A percentile compares a stretch with the other conserved stretches of the same genome.
These are phyloP conservation scores for Epithele typhae DNA, from an alignment of 768 basidiomycete species.

Conservation along the genomic window DNA sequence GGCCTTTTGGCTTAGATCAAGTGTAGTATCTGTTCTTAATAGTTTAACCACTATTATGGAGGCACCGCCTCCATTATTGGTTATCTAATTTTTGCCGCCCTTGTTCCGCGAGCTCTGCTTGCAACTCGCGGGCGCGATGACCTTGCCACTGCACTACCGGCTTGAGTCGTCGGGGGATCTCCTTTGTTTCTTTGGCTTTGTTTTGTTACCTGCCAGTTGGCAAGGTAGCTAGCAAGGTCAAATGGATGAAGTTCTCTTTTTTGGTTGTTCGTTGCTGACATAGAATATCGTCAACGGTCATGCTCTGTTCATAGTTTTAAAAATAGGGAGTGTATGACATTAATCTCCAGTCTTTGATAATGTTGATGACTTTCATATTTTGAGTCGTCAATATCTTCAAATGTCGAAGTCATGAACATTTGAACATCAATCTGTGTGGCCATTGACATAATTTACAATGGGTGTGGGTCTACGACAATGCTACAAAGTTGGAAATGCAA, in stretches of 20 bases:
- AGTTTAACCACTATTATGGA: slow-evolving; percentile 40
- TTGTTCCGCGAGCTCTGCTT: slow-evolving; percentile 27
- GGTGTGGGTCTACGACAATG: too few relatives aligned
- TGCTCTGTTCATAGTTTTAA: too few relatives aligned
- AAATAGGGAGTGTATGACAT: too few relatives aligned
- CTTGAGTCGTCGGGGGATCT: slow-evolving; percentile 30
- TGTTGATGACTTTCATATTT: too few relatives aligned
- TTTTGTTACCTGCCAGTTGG: slow-evolving; percentile 9
- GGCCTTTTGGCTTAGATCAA: slow-evolving; percentile 75
- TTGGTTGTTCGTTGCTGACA: too few relatives aligned
- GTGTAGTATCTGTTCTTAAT: slow-evolving; percentile 75
- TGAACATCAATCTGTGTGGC: too few relatives aligned
- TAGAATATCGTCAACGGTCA: too few relatives aligned
- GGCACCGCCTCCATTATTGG: slow-evolving; percentile 33
- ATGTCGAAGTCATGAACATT: too few relatives aligned
- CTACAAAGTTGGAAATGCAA: too few relatives aligned
- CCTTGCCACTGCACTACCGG: slow-evolving; percentile 28
- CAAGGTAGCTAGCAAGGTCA: slow-evolving; percentile 4
- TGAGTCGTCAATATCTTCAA: too few relatives aligned
- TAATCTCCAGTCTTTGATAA: too few relatives aligned
- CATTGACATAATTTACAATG: too few relatives aligned
- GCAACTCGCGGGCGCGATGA: slow-evolving; percentile 27
- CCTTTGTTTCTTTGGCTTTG: slow-evolving; percentile 3
- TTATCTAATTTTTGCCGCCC: slow-evolving; percentile 32
- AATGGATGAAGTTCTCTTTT: slow-evolving; percentile 3